Evolutionary conservation across 2,329 filamentous ascomycete genomes (phyloP).

Genomic region (Colletotrichum lentis): DNA sequence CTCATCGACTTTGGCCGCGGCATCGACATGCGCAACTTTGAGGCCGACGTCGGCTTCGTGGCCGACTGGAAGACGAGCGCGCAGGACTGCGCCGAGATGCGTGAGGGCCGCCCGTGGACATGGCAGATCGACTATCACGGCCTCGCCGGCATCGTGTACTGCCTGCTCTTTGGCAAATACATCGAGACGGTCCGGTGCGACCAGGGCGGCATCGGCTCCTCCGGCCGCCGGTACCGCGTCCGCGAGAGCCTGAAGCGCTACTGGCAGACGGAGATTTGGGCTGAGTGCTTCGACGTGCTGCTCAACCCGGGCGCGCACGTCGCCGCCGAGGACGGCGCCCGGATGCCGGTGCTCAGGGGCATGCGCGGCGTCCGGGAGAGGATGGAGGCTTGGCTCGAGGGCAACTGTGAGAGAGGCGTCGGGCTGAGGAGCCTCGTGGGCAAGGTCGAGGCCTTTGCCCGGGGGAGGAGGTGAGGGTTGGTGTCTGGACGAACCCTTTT

Average conservation of each 20-base stretch:
- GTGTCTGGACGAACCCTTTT: no score
- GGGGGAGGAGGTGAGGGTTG: slow-evolving; percentile 43
- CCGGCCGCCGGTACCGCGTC: slow-evolving; percentile 76
- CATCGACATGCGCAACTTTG: slow-evolving; percentile 91
- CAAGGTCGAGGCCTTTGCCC: slow-evolving; percentile 65
- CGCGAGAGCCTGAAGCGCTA: slow-evolving; percentile 89
- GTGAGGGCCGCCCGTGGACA: slow-evolving; percentile 92
- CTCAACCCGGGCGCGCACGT: slow-evolving; percentile 79
- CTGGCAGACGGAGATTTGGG: slow-evolving; percentile 95
- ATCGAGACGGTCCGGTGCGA: slow-evolving; percentile 77
- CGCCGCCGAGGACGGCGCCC: slow-evolving; percentile 69
- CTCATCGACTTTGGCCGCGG: slow-evolving; percentile 95
- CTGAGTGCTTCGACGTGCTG: slow-evolving; percentile 80
- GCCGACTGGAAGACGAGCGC: slow-evolving; percentile 92
- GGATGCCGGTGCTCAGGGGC: slow-evolving; percentile 76
- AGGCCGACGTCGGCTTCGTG: slow-evolving; percentile 81
- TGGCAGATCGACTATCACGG: slow-evolving; percentile 98
- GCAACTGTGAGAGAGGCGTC: slow-evolving; percentile 82
- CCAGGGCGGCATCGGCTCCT: slow-evolving; percentile 63
- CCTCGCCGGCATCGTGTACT: slow-evolving; percentile 86
- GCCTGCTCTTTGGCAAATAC: slow-evolving; percentile 91
- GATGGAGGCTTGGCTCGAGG: slow-evolving; percentile 86
- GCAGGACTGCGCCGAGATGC: slow-evolving; percentile 94
- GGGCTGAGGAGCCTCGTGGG: slow-evolving; percentile 74
- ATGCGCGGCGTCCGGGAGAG: slow-evolving; percentile 74